These are phyloP conservation scores for Globisporangium takayamanum DNA, from an alignment of 352 stramenopile genomes.

Conservation along the genomic window DNA sequence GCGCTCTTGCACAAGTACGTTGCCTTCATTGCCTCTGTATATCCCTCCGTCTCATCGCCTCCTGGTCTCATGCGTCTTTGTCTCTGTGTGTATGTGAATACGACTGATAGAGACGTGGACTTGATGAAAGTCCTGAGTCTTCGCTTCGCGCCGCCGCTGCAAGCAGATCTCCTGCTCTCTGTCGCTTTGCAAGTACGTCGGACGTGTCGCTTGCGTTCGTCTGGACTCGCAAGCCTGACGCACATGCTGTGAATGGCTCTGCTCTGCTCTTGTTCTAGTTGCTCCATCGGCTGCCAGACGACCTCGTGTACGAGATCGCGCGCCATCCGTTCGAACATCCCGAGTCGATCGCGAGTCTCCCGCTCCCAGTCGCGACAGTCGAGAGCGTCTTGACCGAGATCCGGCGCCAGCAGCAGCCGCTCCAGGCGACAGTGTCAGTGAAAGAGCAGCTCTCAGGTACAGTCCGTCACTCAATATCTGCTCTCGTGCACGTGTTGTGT, in stretches of 20 bases:
- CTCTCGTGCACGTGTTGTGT: too few species aligned
- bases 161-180: conserved; percentile 81
- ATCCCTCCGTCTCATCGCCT: not conserved
- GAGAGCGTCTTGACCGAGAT: conserved; percentile 42
- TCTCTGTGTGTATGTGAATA: not conserved
- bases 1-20: conserved; percentile 73
- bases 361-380: conserved; percentile 47
- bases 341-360: conserved; percentile 45
- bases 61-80: not conserved
- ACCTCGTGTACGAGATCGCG: conserved; percentile 83
- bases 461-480: not conserved
- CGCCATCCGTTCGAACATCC: conserved; percentile 75
- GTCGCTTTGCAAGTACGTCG: conserved; percentile 58
- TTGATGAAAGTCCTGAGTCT: conserved; percentile 88
- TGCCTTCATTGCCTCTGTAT: not conserved
- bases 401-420: conserved; percentile 22
- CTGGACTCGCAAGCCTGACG: not conserved
- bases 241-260: not conserved
- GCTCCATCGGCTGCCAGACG: conserved; percentile 78
- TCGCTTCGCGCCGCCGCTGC: conserved; percentile 68
- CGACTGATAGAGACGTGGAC: conserved; percentile 58
- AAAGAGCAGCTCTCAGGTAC: conserved; percentile 4
- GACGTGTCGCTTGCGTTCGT: not conserved
- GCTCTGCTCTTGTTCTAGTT: conserved; percentile 24
- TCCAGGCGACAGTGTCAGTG: not conserved